phyloP scores from a whole-genome alignment of 192 early-diverging fungal species.

The Rhizoclosmatium globosum region DNA sequence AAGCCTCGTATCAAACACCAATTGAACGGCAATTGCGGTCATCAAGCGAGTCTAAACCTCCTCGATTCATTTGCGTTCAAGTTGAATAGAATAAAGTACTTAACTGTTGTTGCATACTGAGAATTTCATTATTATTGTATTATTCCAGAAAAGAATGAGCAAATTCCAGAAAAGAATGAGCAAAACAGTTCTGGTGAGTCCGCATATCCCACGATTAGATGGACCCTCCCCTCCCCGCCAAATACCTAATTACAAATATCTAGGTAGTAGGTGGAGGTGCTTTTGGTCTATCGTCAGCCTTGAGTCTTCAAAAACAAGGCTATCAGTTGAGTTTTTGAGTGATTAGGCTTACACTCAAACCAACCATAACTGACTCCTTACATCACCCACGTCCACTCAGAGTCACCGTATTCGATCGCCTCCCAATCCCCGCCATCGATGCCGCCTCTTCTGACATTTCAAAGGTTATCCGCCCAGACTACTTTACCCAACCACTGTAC shows the following conservation, averaged over 20 bases:
- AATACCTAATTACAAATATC: too few species aligned
- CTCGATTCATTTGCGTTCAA: constrained; percentile 26
- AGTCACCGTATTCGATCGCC: constrained; percentile 43
- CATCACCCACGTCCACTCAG: too few species aligned
- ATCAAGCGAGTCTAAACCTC: neutral
- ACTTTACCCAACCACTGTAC: constrained; percentile 30
- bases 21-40: neutral
- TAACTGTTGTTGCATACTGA: too few species aligned
- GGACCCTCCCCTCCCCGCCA: too few species aligned
- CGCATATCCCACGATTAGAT: too few species aligned
- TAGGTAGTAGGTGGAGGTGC: constrained; percentile 38
- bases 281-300: constrained; percentile 48
- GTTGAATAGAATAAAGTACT: constrained; percentile 23
- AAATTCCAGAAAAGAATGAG: too few species aligned
- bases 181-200: too few species aligned
- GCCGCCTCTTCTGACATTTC: constrained; percentile 45
- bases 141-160: too few species aligned
- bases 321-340: neutral
- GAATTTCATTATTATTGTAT: too few species aligned
- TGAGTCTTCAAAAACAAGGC: constrained; percentile 23
- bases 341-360: too few species aligned
- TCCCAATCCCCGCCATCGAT: constrained; percentile 39
- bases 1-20: neutral
- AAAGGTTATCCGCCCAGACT: constrained; percentile 47
- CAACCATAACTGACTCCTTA: too few species aligned